Evolutionary conservation across 164 flowering plant species (phyloP).

Genomic region (Kalanchoe fedtschenkoi): DNA sequence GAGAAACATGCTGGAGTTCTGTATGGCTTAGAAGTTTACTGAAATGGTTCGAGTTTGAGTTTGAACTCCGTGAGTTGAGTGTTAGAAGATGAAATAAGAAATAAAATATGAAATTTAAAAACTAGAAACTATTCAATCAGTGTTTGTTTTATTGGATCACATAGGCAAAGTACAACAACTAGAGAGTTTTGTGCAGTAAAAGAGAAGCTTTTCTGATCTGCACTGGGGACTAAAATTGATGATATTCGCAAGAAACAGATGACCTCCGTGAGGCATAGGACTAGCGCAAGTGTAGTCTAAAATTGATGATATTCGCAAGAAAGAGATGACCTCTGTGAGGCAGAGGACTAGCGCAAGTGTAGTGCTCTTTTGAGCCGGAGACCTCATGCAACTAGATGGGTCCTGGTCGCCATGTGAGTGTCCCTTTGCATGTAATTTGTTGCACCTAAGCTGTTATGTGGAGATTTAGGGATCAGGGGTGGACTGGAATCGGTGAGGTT

Average conservation of each 20-base stretch:
- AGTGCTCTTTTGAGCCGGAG: background rate
- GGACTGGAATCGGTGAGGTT: background rate
- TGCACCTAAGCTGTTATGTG: background rate
- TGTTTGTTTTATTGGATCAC: background rate
- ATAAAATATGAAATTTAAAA: background rate
- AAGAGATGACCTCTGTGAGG: background rate
- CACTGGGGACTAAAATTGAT: background rate
- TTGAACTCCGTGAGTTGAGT: background rate
- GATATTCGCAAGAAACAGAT: conserved; percentile 1
- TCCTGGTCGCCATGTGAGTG: background rate
- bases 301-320: too few species aligned
- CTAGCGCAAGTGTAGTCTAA: background rate
- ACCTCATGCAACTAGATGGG: background rate
- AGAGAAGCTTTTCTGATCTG: background rate
- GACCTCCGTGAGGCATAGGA: background rate
- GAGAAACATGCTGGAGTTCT: conserved; percentile 2
- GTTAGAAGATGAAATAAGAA: too few species aligned
- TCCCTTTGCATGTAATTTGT: background rate
- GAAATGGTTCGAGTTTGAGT: background rate
- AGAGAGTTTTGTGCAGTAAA: background rate
- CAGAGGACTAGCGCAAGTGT: background rate
- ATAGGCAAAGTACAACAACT: background rate
- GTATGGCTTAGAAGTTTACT: conserved; percentile 4
- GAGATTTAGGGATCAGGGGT: background rate
- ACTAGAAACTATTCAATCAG: background rate